Evolutionary conservation across 805 yeast species (phyloP).

Genomic region (Sugiyamaella floridensis): DNA sequence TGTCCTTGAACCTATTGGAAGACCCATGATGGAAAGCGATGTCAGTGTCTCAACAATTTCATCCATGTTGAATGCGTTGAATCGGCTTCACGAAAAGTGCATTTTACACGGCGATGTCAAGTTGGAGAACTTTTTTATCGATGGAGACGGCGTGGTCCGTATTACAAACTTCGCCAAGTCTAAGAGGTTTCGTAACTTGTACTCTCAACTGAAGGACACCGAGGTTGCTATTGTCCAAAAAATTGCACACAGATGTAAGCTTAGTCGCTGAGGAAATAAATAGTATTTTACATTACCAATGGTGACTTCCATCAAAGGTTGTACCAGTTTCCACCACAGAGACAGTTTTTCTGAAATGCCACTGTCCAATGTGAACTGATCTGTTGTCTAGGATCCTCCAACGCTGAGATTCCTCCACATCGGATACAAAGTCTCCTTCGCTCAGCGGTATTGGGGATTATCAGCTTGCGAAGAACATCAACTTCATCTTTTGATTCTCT

Average conservation of each 20-base stretch:
- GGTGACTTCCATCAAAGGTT: neutral
- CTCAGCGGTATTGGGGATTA: constrained; percentile 34
- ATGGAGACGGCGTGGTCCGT: constrained; percentile 12
- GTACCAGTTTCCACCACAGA: constrained; percentile 72
- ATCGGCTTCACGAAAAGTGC: constrained; percentile 15
- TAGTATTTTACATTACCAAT: neutral
- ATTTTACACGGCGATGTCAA: constrained; percentile 18
- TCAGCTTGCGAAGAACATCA: constrained; percentile 34
- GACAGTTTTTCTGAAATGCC: constrained; percentile 65
- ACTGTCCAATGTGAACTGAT: constrained; percentile 43
- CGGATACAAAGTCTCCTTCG: constrained; percentile 43
- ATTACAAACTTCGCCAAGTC: constrained; percentile 20
- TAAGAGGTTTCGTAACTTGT: constrained; percentile 17
- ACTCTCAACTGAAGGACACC: constrained; percentile 13
- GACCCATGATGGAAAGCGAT: constrained; percentile 14
- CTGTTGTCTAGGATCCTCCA: constrained; percentile 32
- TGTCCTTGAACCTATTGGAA: constrained; percentile 21
- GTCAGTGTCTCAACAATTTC: constrained; percentile 3
- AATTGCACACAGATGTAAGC: neutral
- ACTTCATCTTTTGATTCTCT: constrained; percentile 10
- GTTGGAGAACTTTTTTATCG: constrained; percentile 17
- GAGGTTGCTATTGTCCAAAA: constrained; percentile 14
- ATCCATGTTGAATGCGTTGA: constrained; percentile 14
- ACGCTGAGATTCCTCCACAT: constrained; percentile 45
- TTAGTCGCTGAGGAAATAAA: neutral